These are phyloP conservation scores for Rhizopus microsporus DNA, from an alignment of 371 early-diverging fungal genomes.

Conservation along the genomic window DNA sequence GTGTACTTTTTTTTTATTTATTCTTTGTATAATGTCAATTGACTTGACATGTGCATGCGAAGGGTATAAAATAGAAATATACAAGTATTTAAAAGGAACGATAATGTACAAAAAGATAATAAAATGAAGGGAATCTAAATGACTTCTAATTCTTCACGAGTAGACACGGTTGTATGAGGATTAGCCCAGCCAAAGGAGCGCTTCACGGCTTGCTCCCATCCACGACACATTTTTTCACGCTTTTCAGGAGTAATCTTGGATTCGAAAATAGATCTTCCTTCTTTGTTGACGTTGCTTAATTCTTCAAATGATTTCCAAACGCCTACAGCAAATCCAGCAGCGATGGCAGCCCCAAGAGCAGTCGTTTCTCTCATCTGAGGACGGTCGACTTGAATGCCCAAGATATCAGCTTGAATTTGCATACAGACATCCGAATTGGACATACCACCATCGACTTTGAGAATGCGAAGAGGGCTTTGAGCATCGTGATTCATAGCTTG, in stretches of 20 bases:
- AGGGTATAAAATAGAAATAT: neutral
- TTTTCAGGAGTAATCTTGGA: slow-evolving; percentile 51
- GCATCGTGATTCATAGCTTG: slow-evolving; percentile 88
- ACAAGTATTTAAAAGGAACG: neutral
- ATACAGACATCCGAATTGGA: slow-evolving; percentile 87
- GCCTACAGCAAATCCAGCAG: slow-evolving; percentile 89
- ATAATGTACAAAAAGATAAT: neutral
- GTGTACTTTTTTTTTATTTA: no score
- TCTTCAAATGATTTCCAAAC: slow-evolving; percentile 63
- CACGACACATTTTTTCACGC: slow-evolving; percentile 61
- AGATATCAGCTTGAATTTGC: slow-evolving; percentile 92
- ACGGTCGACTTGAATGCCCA: slow-evolving; percentile 81
- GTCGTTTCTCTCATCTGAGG: slow-evolving; percentile 94
- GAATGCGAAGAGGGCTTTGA: slow-evolving; percentile 57
- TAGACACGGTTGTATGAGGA: slow-evolving; percentile 7
- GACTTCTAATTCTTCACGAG: neutral
- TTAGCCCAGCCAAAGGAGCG: slow-evolving; percentile 70
- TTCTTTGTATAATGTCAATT: no score
- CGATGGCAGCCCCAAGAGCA: slow-evolving; percentile 93
- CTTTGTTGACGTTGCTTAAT: slow-evolving; percentile 37
- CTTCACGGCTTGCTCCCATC: slow-evolving; percentile 89
- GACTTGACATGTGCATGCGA: neutral
- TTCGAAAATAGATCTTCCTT: slow-evolving; percentile 46
- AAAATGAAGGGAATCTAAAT: neutral
- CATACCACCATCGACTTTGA: slow-evolving; percentile 95